Percentiles rank a stretch among this genome's conserved stretches.
phyloP scores from a whole-genome alignment of 108 stramenopile species.

The Cyclostephanos tholiformis region DNA sequence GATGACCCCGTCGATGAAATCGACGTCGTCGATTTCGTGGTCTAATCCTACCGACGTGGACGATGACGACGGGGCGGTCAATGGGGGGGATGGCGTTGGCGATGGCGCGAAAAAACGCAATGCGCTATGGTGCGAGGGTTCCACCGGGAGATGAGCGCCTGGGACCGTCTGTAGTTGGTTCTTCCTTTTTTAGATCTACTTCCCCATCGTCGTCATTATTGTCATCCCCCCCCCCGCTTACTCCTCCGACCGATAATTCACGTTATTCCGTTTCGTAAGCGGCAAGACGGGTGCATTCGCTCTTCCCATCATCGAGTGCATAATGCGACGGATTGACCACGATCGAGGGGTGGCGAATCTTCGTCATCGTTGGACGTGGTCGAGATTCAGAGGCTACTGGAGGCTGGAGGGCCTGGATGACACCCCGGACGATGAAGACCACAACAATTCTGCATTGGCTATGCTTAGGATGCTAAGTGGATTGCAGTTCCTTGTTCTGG shows the following conservation, averaged over 20 bases:
- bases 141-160: conserved; percentile 32
- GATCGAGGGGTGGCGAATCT: conserved; percentile 31
- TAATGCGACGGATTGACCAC: conserved; percentile 33
- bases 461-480: conserved; percentile 58
- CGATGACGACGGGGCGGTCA: neutral
- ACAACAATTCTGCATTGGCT: conserved; percentile 59
- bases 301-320: conserved; percentile 82
- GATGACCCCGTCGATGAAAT: conserved; percentile 1
- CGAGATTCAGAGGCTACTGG: conserved; percentile 30
- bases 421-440: conserved; percentile 35
- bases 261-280: too few species aligned
- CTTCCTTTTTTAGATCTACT: too few species aligned
- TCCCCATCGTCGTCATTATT: too few species aligned
- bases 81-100: neutral
- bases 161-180: neutral
- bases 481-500: conserved; percentile 86
- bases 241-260: too few species aligned
- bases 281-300: conserved; percentile 94
- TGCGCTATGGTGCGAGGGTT: conserved; percentile 71
- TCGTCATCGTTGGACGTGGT: conserved; percentile 59
- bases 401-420: neutral
- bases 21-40: too few species aligned
- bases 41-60: conserved; percentile 2
- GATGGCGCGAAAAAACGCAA: conserved; percentile 2
- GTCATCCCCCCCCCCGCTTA: too few species aligned